Base-by-base conservation (phyloP, 1,284 basidiomycete species). In the Amylostereum chailletii region DNA sequence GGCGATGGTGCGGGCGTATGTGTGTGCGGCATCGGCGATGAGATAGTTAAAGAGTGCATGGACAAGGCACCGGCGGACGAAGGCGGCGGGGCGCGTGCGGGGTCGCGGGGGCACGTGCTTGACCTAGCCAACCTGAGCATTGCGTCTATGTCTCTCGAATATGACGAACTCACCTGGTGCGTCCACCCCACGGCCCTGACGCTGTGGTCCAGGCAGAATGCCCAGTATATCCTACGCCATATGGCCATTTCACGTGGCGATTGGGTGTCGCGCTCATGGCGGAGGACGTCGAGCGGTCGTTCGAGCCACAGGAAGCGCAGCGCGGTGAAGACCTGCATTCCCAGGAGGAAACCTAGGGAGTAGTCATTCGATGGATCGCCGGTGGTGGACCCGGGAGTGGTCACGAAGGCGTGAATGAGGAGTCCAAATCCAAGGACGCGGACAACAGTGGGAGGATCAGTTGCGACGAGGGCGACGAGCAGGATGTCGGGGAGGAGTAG, bases 181-280 rank as follows among this genome's bases (percentile, higher is more conserved):
- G 52, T 57, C 58, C 55, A 59, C 11, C 59, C 52, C 33, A 58
- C 48, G 3, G 58, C 58, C 31, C 58, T 52, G 3, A 50, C 47
- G 9, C 47, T 49, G 34, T 47, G 47, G 29, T 51, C 42, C 5
- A 57, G 31, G 46, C 53, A 50, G 29, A 46, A 37, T 6, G 53
- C n/a, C 55, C 54, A 58, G 32, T 51, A 52, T 19, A 54, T 9
- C 30, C 57, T 42, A 30, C 50, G 40, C 39, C 33, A 42, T 10
- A 57, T 30, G 3, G 53, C 31, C 11, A 34, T 42, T 10, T 51
- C 32, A 1, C 34, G 5, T 8, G 53, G 51, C 8, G 48, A 34
- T 27, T 47, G 38, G 8, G 26, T 45, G 36, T 59, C 59, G 3
- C 31, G 46, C 8, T 47, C 47, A 40, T 58, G 58, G 5, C 57